Evolutionary conservation across 805 yeast genomes (phyloP), one percentile per base, ranked within the genome.

Genomic region (Teunomyces pallodes): DNA sequence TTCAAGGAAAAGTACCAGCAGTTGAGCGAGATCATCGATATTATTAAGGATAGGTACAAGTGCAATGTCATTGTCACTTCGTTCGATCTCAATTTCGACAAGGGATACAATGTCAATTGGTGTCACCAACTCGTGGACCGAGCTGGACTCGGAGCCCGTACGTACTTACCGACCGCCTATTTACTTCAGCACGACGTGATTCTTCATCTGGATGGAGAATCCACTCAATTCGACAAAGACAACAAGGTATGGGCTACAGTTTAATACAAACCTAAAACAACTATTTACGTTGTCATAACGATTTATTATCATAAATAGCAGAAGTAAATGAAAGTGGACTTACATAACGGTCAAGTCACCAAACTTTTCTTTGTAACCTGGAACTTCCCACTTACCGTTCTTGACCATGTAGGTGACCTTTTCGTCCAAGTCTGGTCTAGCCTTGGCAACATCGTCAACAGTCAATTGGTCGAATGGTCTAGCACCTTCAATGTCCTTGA

Each of bases 381-480:
- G 98, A 61, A 91, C 96, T 67, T 88, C 89, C 95, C 96, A 91
- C 80, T 87, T 87, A 75, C 97, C 96, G 81, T 91, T 86, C 82
- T 86, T 83, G 64, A 94, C 90, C 94, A 92, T 86, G 77, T 90
- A 90, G 65, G 77, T 81, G 60, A 91, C 96, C 87, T 94, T 94
- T 61, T 88, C 91, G 68, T 92, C 96, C 70, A 94, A 86, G 72
- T 94, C 98, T 63, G 99, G 98, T 79, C 94, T 88, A 56, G 97
- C 98, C 79, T 83, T 83, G 64, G 86, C 86, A 59, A 94, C 87
- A 61, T 94, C 99, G 55, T 90, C 97, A 54, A 92, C 91, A 47
- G 97, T 92, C 70, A 94, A 85, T 77, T 94, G 91, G 70, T 90
- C 97, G 66, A 94, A 91, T 63, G 99, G 96, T 80, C 98, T 89